Base-by-base conservation (phyloP, 1,284 basidiomycete species). In the Abortiporus biennis region DNA sequence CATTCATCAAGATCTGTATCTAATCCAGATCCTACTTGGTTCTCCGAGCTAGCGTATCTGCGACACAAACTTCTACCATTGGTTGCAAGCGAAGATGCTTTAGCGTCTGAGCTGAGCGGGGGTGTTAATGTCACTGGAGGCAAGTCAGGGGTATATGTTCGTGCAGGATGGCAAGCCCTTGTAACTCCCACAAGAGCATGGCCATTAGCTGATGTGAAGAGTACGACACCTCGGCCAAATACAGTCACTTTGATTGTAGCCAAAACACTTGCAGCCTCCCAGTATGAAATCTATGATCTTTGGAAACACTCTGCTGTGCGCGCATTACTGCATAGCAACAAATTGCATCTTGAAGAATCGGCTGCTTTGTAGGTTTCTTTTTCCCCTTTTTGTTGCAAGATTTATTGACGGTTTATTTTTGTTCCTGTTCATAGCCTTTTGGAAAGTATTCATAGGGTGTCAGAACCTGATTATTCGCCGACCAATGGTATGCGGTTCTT, bases 331-430 rank as follows among this genome's bases (percentile, higher is more conserved):
- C 63, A 71, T 32, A 59, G 68, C 21, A 71, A 80, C 40, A 79
- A 76, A 54, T 64, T 89, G 47, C 70, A 74, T 45, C 64, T 89
- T 4, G 82, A 88, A 44, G 85, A 89, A 54, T 81, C 78, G n/a
- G 82, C 80, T 1, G 64, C 76, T 19, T 87, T 83, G 86, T 89
- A 55, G 56, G 80, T 70, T 8, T 31, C 29, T 13, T 8, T 43
- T 9, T 20, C 30, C 37, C 15, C 37, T 40, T 38, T 37, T 47
- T 49, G 39, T 43, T 20, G 17, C 30, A 24, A 32, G 43, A 27
- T 41, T 47, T 37, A 45, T 21, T 16, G 19, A 12, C 25, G 36
- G 21, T 19, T 21, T 20, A 27, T 22, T 27, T 34, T 27, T 33
- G 25, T 31, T n/a, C n/a, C n/a, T n/a, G n/a, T n/a, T n/a, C 29